A percentile compares a stretch with the other conserved stretches of the same genome.
phyloP scores from a whole-genome alignment of 1,284 basidiomycete species.

The Fomitiporia mediterranea region DNA sequence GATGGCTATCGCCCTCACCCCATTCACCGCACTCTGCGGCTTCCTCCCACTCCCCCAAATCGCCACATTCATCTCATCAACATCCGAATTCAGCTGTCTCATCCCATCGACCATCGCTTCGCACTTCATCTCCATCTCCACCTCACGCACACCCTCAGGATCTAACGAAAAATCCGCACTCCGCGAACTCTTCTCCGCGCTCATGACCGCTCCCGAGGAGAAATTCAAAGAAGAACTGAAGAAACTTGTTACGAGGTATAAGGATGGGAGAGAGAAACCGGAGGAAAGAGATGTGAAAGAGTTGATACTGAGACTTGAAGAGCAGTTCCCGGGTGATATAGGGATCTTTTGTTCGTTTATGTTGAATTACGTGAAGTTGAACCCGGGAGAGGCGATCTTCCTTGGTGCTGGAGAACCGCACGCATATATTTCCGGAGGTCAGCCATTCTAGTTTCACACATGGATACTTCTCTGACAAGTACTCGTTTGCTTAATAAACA shows the following conservation, averaged over 20 bases:
- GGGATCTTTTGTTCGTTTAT: conserved; percentile 92
- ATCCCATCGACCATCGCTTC: conserved; percentile 55
- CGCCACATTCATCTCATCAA: conserved; percentile 56
- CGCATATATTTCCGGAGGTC: conserved; percentile 91
- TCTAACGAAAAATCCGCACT: conserved; percentile 58
- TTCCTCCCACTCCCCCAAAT: conserved; percentile 80
- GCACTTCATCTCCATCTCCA: conserved; percentile 44
- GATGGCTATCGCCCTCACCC: conserved; percentile 94
- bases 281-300: conserved; percentile 50
- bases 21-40: conserved; percentile 89
- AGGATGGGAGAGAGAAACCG: conserved; percentile 35
- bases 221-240: conserved; percentile 52
- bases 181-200: conserved; percentile 69
- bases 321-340: conserved; percentile 90
- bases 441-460: conserved; percentile 25
- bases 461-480: conserved; percentile 2
- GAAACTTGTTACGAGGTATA: conserved; percentile 62
- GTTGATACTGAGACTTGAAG: conserved; percentile 68
- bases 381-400: conserved; percentile 89
- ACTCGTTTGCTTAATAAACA: conserved; percentile 29
- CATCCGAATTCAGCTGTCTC: conserved; percentile 77
- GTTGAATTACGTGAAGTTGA: conserved; percentile 80
- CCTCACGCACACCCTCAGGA: conserved; percentile 37
- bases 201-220: conserved; percentile 71
- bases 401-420: conserved; percentile 96